Evolutionary conservation across 2,329 filamentous ascomycete genomes (phyloP).

Genomic region (Fusarium chlamydosporum): DNA sequence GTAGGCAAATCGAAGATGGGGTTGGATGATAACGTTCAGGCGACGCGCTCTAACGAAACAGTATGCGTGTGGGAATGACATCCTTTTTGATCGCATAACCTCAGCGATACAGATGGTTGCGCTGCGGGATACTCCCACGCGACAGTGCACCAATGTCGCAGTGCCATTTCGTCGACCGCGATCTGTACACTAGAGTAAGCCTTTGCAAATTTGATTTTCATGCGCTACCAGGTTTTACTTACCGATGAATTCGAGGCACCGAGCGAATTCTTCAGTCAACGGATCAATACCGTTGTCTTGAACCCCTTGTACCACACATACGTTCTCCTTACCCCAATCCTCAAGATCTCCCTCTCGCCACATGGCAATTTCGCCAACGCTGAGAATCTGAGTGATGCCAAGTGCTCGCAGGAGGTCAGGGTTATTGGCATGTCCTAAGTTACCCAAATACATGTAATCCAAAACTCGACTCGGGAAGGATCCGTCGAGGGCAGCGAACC

Average conservation of each 20-base stretch:
- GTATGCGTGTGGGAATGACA: constrained; percentile 93
- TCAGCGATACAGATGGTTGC: constrained; percentile 99
- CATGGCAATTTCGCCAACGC: constrained; percentile 88
- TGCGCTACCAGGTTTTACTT: constrained; percentile 57
- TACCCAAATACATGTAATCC: constrained; percentile 96
- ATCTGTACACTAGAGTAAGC: constrained; percentile 66
- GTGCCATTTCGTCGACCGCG: constrained; percentile 81
- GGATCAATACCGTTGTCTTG: constrained; percentile 98
- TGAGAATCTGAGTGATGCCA: constrained; percentile 89
- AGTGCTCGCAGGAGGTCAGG: constrained; percentile 83
- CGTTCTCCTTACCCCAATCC: constrained; percentile 81
- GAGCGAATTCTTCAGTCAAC: constrained; percentile 85
- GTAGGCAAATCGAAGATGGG: constrained; percentile 93
- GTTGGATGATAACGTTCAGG: constrained; percentile 98
- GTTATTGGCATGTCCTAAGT: constrained; percentile 94
- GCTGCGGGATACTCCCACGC: constrained; percentile 93
- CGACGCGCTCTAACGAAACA: constrained; percentile 94
- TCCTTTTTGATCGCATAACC: constrained; percentile 84
- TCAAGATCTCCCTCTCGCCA: constrained; percentile 82
- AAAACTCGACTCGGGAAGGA: constrained; percentile 90
- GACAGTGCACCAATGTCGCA: constrained; percentile 94
- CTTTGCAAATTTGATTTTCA: not conserved
- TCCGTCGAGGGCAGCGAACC: constrained; percentile 88
- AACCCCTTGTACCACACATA: constrained; percentile 85
- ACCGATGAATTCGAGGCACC: constrained; percentile 95